Percentiles rank a stretch among this genome's conserved stretches.
Evolutionary conservation across 1,139 yeast genomes (phyloP).

Genomic region (Suhomyces maxii): DNA sequence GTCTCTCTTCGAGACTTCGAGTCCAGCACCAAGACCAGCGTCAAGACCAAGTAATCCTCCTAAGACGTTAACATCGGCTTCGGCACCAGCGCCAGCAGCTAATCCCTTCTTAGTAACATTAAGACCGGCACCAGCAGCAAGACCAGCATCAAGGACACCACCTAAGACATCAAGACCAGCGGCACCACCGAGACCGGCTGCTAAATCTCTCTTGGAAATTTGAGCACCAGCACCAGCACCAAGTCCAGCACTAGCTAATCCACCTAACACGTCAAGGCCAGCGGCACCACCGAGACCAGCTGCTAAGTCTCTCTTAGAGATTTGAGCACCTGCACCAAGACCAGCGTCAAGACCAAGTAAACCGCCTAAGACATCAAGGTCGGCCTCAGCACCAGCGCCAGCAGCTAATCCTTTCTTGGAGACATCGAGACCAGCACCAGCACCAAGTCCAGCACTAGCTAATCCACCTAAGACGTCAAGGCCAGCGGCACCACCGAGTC

Average conservation of each 20-base stretch:
- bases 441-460: slow-evolving; percentile 1
- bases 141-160: slow-evolving; percentile 7
- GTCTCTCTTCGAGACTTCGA: slow-evolving; percentile 10
- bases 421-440: slow-evolving; percentile 3
- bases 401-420: slow-evolving; percentile 4
- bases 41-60: slow-evolving; percentile 5
- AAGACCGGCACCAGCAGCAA: slow-evolving; percentile 13
- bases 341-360: slow-evolving; percentile 10
- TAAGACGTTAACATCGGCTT: slow-evolving; percentile 3
- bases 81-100: slow-evolving; percentile 12
- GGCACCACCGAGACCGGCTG: slow-evolving; percentile 11
- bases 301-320: slow-evolving; percentile 16
- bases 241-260: neutral
- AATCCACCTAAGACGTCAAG: neutral
- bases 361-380: slow-evolving; percentile 9
- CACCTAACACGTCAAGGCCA: slow-evolving; percentile 9
- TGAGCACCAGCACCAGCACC: slow-evolving; percentile 14
- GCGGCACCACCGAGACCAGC: slow-evolving; percentile 15
- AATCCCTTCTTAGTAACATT: slow-evolving; percentile 23
- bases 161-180: slow-evolving; percentile 11
- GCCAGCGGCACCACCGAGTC: neutral
- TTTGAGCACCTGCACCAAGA: slow-evolving; percentile 12
- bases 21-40: slow-evolving; percentile 19
- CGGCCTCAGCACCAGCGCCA: slow-evolving; percentile 4
- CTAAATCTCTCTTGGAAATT: slow-evolving; percentile 3